Conservation (phyloP, 148 eudicot genomes). For the Chenopodium album region DNA sequence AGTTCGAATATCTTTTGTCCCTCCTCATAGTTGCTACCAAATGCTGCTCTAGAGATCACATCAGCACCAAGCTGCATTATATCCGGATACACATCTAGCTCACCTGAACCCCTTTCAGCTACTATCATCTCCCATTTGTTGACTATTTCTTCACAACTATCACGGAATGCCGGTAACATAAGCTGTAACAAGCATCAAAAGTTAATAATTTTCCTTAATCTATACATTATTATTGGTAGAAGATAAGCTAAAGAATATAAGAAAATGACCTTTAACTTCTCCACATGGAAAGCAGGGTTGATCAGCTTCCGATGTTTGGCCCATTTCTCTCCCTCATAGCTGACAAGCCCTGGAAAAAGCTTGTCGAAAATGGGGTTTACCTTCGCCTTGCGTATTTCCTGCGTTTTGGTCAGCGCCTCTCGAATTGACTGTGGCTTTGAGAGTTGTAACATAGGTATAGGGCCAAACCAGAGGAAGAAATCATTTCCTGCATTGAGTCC, state of each 20-base stretch:
- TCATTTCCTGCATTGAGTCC: slow-evolving; percentile 12
- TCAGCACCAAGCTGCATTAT: too few species aligned
- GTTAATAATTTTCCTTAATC: too few species aligned
- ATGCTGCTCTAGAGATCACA: not conserved
- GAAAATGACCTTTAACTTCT: slow-evolving; percentile 17
- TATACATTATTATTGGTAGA: too few species aligned
- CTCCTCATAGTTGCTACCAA: slow-evolving; percentile 19
- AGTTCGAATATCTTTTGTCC: slow-evolving; percentile 27
- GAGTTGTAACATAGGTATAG: slow-evolving; percentile 11
- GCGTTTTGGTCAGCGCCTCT: slow-evolving; percentile 17
- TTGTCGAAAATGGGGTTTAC: slow-evolving; percentile 1
- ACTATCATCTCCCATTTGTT: slow-evolving; percentile 22
- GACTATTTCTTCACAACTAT: slow-evolving; percentile 27
- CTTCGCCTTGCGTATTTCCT: slow-evolving; percentile 6
- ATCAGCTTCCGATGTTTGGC: slow-evolving; percentile 24
- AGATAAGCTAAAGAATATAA: too few species aligned
- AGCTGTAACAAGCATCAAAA: slow-evolving; percentile 21
- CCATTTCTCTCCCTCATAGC: slow-evolving; percentile 23
- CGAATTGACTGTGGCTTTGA: slow-evolving; percentile 18
- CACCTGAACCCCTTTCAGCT: slow-evolving; percentile 1
- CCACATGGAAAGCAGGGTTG: slow-evolving; percentile 25
- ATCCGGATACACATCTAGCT: slow-evolving; percentile 21
- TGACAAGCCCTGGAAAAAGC: slow-evolving; percentile 16
- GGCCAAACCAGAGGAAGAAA: slow-evolving; percentile 24
- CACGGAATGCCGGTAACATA: slow-evolving; percentile 29